Conservation (phyloP, 140 eudicot species). For the Oenanthe javanica region DNA sequence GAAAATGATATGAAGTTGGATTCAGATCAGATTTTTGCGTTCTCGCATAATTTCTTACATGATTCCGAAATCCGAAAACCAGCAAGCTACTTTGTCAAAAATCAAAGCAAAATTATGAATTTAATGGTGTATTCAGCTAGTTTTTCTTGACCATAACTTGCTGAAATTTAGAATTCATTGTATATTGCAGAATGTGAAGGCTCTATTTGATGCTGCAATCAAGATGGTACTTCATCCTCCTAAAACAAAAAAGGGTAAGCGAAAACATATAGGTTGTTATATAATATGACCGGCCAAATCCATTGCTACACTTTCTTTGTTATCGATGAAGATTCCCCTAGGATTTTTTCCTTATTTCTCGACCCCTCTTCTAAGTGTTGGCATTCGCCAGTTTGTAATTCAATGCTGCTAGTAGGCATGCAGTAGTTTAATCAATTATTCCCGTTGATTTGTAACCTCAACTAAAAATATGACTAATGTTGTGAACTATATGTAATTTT, state of each 20-base stretch:
- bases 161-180: background rate
- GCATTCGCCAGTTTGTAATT: background rate
- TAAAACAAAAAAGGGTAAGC: constrained; percentile 46
- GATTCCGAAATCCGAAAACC: background rate
- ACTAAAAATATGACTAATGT: background rate
- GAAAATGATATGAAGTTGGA: background rate
- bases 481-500: background rate
- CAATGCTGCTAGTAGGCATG: background rate
- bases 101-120: background rate
- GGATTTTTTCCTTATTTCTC: background rate
- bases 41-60: background rate
- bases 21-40: background rate
- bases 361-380: background rate
- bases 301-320: background rate
- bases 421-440: background rate
- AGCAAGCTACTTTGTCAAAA: background rate
- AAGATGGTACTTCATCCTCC: constrained; percentile 79
- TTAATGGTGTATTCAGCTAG: background rate
- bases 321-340: background rate
- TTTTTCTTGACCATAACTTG: background rate
- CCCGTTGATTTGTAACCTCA: background rate
- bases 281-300: constrained; percentile 25
- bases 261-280: constrained; percentile 32
- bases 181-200: constrained; percentile 58
- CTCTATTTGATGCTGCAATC: constrained; percentile 74